Percentiles rank a stretch among this genome's conserved stretches.
Evolutionary conservation across 345 rosid species (phyloP).

Genomic region (Eucalyptus tenuipes): DNA sequence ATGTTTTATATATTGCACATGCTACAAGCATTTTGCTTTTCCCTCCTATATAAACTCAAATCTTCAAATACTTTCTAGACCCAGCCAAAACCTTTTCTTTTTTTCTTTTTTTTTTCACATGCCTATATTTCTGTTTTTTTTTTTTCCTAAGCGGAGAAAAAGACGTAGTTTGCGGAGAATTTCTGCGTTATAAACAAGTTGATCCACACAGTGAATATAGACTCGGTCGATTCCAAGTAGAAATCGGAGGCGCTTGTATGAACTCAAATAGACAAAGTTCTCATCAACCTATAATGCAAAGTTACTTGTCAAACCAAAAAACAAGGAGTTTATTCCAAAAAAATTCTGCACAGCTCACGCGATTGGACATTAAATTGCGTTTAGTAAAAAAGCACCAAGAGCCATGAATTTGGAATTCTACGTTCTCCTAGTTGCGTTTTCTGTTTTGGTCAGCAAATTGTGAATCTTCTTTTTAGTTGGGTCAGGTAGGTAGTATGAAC

Average conservation of each 20-base stretch:
- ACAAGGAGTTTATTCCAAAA: not conserved
- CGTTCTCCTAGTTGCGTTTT: not conserved
- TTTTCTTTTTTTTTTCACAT: not conserved
- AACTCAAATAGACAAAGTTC: not conserved
- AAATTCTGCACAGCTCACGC: not conserved
- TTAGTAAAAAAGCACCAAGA: not conserved
- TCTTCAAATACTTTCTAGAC: not conserved
- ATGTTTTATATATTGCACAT: not conserved
- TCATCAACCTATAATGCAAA: not conserved
- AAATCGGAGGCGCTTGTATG: not conserved
- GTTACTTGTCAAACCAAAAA: not conserved
- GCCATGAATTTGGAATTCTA: not conserved
- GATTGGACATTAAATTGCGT: not conserved
- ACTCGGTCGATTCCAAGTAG: not conserved
- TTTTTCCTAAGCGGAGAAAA: not conserved
- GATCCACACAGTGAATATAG: not conserved
- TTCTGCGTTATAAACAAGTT: not conserved
- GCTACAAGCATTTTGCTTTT: not conserved
- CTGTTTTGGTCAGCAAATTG: not conserved
- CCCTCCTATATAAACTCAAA: not conserved
- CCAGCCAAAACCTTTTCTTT: not conserved
- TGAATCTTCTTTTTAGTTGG: not conserved
- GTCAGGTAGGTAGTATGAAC: not conserved
- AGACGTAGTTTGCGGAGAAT: not conserved
- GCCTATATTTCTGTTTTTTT: not conserved